Conservation (phyloP, 345 rosid genomes). For the Salix viminalis region DNA sequence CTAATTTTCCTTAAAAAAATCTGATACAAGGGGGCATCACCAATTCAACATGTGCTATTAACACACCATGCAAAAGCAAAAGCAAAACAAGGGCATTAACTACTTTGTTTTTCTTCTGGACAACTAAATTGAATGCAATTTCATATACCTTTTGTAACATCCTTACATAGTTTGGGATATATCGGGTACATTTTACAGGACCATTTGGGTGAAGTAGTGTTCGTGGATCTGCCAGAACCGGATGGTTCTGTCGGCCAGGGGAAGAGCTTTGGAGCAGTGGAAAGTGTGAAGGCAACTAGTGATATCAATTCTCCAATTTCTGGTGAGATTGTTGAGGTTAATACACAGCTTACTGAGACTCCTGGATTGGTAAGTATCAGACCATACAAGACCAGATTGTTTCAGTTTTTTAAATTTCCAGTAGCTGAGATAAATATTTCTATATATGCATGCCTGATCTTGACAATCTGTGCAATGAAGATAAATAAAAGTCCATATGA, state of each 20-base stretch:
- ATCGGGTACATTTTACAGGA: constrained; percentile 33
- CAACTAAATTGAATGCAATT: background rate
- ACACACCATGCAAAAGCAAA: background rate
- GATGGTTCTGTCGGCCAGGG: constrained; percentile 54
- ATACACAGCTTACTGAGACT: constrained; percentile 57
- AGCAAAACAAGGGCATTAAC: background rate
- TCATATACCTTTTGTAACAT: background rate
- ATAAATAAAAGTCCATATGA: constrained; percentile 84
- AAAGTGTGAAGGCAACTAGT: constrained; percentile 95
- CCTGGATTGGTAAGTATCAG: constrained; percentile 63
- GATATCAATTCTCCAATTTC: constrained; percentile 85
- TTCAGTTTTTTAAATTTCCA: background rate
- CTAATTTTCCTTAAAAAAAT: background rate
- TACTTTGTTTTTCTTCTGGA: background rate
- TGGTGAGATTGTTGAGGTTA: constrained; percentile 77
- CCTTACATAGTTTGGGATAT: background rate
- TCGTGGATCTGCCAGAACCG: constrained; percentile 73
- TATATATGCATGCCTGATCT: background rate
- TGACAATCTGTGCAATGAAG: constrained; percentile 29
- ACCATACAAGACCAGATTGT: background rate
- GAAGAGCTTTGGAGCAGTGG: constrained; percentile 78
- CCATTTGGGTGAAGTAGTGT: constrained; percentile 94
- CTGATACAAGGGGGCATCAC: background rate
- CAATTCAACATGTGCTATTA: background rate
- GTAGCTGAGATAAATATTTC: background rate